Evolutionary conservation across 805 yeast species (phyloP), one percentile per base, ranked within the genome.

Genomic region (Candida michaelii): DNA sequence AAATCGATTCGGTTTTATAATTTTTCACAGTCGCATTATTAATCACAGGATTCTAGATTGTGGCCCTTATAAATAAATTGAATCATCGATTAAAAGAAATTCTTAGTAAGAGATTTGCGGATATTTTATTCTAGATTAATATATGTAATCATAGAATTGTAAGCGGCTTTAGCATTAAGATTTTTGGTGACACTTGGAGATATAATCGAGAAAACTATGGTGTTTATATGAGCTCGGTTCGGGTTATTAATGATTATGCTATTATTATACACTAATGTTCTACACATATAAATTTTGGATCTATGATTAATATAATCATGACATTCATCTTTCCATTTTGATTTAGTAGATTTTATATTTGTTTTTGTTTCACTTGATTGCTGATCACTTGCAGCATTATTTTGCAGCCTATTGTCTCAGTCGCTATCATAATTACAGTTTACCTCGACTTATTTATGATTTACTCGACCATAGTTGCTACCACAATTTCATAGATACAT

Each of bases 11-110:
- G 30, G 32, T 36, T 34, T 36, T 40, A 31, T 32, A 30, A 23
- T 32, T 39, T 46, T 46, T 43, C 39, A 12, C 16, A 7, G 15
- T 36, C 39, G 39, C 39, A 36, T 41, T 35, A 36, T 27, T 40
- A 32, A 34, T 33, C 43, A 34, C 34, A 34, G 29, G 39, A 36
- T 27, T 41, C 44, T 41, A 36, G 44, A 18, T 23, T 17, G 35
- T 18, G 25, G 17, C 15, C 17, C 24, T 31, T 31, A 31, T 4
- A 31, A 31, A 31, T 31, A 25, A 21, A 6, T 21, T 21, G 8
- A 21, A n/a, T n/a, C 13, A 25, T 25, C 29, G 29, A 23, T 23
- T 25, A 5, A 11, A 4, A 25, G 13, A 7, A 21, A 21, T 21
- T 5, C 16, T 7, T 13, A 14, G 6, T n/a, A n/a, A n/a, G 13